Evolutionary conservation across 2,329 filamentous ascomycete species (phyloP).

Genomic region (Claviceps humidiphila): DNA sequence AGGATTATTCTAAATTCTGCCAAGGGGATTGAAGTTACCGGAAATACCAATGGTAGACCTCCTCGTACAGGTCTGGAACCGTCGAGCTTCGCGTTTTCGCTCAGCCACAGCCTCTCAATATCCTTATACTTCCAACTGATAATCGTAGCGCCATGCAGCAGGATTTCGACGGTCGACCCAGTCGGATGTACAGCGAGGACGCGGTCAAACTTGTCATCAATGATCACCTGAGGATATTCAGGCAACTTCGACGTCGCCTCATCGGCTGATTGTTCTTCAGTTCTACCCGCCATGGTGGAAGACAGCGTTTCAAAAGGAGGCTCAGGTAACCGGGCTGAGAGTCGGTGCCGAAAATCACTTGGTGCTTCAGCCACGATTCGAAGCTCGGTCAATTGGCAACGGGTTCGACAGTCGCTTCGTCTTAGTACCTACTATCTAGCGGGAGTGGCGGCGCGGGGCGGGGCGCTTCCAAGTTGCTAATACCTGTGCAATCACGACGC

Average conservation of each 20-base stretch:
- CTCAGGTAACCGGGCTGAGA: not conserved
- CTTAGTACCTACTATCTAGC: no score
- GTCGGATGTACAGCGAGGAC: slow-evolving; percentile 73
- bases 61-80: slow-evolving; percentile 83
- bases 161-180: slow-evolving; percentile 72
- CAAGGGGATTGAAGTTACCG: slow-evolving; percentile 42
- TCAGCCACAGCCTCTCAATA: slow-evolving; percentile 76
- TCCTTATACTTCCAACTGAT: slow-evolving; percentile 82
- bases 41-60: slow-evolving; percentile 86
- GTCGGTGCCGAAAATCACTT: not conserved
- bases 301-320: not conserved
- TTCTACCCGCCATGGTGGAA: slow-evolving; percentile 58
- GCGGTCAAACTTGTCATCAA: slow-evolving; percentile 51
- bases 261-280: slow-evolving; percentile 69
- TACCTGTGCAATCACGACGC: no score
- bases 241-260: slow-evolving; percentile 60
- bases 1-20: not conserved
- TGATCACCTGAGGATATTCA: slow-evolving; percentile 62
- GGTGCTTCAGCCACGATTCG: not conserved
- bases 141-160: slow-evolving; percentile 87
- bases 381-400: not conserved
- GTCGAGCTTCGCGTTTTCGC: slow-evolving; percentile 66
- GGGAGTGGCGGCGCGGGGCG: not conserved
- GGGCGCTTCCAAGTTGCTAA: no score
- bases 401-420: no score